These are phyloP conservation scores for Clitopilus hobsonii DNA, from an alignment of 768 basidiomycete genomes.

Conservation along the genomic window DNA sequence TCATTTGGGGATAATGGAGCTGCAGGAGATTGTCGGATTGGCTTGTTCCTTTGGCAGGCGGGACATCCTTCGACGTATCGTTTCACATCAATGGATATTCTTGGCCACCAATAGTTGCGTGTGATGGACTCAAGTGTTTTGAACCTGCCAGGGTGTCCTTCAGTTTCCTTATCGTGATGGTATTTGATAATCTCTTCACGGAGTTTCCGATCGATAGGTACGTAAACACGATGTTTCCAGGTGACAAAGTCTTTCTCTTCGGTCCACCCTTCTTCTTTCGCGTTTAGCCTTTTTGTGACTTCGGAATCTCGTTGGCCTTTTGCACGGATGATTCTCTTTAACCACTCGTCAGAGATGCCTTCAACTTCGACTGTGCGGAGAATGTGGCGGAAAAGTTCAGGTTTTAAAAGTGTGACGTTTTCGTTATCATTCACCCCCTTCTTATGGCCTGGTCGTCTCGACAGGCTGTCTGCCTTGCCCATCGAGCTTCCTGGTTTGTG, in stretches of 20 bases:
- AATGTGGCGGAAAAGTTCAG: not conserved
- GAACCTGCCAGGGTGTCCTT: not conserved
- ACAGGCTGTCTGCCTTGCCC: slow-evolving; percentile 5
- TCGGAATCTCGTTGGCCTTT: not conserved
- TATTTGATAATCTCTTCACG: not conserved
- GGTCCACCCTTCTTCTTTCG: not conserved
- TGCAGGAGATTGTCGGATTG: not conserved
- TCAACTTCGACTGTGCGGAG: not conserved
- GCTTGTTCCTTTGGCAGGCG: not conserved
- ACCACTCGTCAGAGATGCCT: not conserved
- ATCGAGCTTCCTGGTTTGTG: slow-evolving; percentile 1
- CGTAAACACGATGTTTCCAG: not conserved
- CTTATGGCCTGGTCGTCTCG: slow-evolving; percentile 7
- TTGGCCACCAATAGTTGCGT: slow-evolving; percentile 3
- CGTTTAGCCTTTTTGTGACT: not conserved
- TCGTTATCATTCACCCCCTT: slow-evolving; percentile 10
- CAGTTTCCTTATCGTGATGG: not conserved
- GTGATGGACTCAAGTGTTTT: not conserved
- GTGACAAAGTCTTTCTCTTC: not conserved
- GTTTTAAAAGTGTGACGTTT: not conserved
- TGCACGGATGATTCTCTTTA: not conserved
- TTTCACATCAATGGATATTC: not conserved
- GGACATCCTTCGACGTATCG: slow-evolving; percentile 1
- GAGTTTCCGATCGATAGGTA: not conserved
- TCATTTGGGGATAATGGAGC: slow-evolving; percentile 1